These are phyloP conservation scores for Raffaelea albimanens DNA, from an alignment of 2,329 filamentous ascomycete species.

Conservation along the genomic window DNA sequence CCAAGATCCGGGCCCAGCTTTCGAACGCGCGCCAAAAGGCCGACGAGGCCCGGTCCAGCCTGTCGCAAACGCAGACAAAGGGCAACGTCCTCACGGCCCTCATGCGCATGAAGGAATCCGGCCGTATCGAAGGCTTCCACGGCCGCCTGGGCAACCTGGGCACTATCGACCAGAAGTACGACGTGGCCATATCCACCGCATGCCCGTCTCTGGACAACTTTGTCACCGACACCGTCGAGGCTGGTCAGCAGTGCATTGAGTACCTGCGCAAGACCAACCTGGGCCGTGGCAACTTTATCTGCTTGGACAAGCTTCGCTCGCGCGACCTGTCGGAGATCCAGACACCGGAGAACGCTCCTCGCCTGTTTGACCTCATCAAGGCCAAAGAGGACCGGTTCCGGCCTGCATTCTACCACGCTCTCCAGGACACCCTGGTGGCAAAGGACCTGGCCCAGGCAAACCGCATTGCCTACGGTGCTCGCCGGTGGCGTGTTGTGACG, in stretches of 20 bases:
- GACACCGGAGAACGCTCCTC: constrained; percentile 85
- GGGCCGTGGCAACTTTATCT: constrained; percentile 93
- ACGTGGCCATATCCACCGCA: constrained; percentile 96
- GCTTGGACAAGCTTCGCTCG: constrained; percentile 74
- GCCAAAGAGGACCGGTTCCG: constrained; percentile 79
- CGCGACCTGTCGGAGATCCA: constrained; percentile 71
- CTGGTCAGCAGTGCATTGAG: constrained; percentile 95
- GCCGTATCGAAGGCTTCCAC: constrained; percentile 94
- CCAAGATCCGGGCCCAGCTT: constrained; percentile 71
- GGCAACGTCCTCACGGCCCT: constrained; percentile 85
- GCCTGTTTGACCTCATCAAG: constrained; percentile 86
- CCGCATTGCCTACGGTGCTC: constrained; percentile 88
- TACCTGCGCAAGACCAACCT: constrained; percentile 96
- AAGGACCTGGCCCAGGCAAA: constrained; percentile 92
- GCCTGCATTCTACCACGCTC: constrained; percentile 88
- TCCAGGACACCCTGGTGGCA: constrained; percentile 92
- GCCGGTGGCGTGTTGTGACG: constrained; percentile 92
- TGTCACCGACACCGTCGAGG: constrained; percentile 91
- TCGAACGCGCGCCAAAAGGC: constrained; percentile 89
- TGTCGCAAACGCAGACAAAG: constrained; percentile 83
- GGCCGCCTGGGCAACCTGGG: constrained; percentile 90
- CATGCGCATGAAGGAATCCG: constrained; percentile 92
- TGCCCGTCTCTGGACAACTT: constrained; percentile 89
- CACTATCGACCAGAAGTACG: constrained; percentile 86
- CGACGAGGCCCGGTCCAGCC: constrained; percentile 84